Percentiles rank a stretch among this genome's conserved stretches.
These are phyloP conservation scores for Crotalaria pallida DNA, from an alignment of 306 rosid species.

Conservation along the genomic window DNA sequence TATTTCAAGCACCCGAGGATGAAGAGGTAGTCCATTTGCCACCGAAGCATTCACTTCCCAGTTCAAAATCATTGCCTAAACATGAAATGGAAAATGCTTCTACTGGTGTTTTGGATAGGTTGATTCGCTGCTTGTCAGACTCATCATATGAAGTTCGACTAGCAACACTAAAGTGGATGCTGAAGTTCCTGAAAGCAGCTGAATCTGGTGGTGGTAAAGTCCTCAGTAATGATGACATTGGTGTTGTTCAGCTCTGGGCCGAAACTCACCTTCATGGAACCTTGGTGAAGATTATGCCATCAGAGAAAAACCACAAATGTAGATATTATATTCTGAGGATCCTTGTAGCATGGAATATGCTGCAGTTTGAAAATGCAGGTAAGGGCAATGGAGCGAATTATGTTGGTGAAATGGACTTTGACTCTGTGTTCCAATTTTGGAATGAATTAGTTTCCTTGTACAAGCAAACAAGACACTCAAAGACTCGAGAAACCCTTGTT, in stretches of 20 bases:
- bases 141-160: slow-evolving; percentile 83
- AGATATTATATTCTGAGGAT: slow-evolving; percentile 66
- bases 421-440: slow-evolving; percentile 64
- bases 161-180: slow-evolving; percentile 86
- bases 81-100: slow-evolving; percentile 41
- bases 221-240: slow-evolving; percentile 40
- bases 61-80: slow-evolving; percentile 33
- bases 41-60: slow-evolving; percentile 32
- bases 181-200: slow-evolving; percentile 60
- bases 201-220: slow-evolving; percentile 41
- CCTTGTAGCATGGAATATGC: slow-evolving; percentile 67
- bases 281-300: slow-evolving; percentile 50
- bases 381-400: slow-evolving; percentile 41
- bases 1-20: slow-evolving; percentile 61
- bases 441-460: slow-evolving; percentile 59
- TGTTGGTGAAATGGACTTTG: slow-evolving; percentile 69
- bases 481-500: slow-evolving; percentile 65
- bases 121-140: slow-evolving; percentile 69
- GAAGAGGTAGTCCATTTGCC: slow-evolving; percentile 32
- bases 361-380: slow-evolving; percentile 53
- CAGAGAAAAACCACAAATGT: slow-evolving; percentile 74
- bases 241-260: slow-evolving; percentile 51
- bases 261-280: slow-evolving; percentile 56
- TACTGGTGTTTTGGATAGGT: slow-evolving; percentile 56
- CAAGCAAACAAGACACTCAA: slow-evolving; percentile 63